These are phyloP conservation scores for Protomyces inouyei DNA, from an alignment of 1,139 yeast species.

Conservation along the genomic window DNA sequence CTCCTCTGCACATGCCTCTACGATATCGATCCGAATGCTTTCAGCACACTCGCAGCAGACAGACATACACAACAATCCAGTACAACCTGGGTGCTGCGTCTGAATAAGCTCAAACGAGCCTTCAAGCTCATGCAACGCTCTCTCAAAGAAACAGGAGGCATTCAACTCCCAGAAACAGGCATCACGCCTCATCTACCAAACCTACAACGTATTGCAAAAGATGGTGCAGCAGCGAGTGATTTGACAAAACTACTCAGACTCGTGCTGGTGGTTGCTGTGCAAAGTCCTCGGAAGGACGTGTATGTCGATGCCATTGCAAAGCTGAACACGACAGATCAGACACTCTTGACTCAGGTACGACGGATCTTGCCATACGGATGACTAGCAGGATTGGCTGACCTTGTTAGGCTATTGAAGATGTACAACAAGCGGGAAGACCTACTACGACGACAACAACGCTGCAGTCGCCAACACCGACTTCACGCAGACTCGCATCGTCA, in stretches of 20 bases:
- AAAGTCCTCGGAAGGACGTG: not conserved
- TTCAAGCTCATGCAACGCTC: not conserved
- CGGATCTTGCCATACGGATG: not conserved
- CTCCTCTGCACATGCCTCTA: not conserved
- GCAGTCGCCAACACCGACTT: not conserved
- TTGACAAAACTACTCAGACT: not conserved
- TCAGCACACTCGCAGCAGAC: not conserved
- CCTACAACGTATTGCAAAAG: not conserved
- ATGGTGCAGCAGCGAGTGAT: not conserved
- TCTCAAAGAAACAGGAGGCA: not conserved
- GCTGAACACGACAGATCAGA: not conserved
- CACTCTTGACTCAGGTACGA: not conserved
- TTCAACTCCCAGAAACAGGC: not conserved
- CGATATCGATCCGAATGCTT: not conserved
- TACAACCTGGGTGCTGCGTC: not conserved
- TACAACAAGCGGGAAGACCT: not conserved
- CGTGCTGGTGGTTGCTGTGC: not conserved
- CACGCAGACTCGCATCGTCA: not conserved
- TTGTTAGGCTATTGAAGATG: not conserved
- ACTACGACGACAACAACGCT: not conserved
- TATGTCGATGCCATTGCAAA: not conserved
- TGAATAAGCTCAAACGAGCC: not conserved
- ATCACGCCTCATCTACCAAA: not conserved
- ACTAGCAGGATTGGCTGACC: not conserved
- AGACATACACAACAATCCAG: not conserved